Evolutionary conservation across 257 asterid species (phyloP), one percentile per base, ranked within the genome.

Genomic region (Lycium ferocissimum): DNA sequence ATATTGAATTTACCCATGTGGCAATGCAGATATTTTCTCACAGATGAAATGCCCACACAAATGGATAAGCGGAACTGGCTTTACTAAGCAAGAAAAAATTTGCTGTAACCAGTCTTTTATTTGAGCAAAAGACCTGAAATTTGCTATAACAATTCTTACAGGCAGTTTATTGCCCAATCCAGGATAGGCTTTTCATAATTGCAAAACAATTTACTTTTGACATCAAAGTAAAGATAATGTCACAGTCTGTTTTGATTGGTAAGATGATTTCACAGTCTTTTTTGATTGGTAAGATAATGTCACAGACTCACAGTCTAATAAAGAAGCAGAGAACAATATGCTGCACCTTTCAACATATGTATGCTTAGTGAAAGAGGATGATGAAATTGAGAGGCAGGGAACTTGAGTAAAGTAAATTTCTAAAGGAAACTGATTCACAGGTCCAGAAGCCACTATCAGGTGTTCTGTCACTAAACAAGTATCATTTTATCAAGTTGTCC

Each of bases 281-380:
- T 26, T 26, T 26, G 33, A 26, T 26, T 26, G 33, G 33, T 26
- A 73, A 75, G 81, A 75, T 51, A 20, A 22, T 20, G n/a, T n/a
- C n/a, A n/a, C n/a, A n/a, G n/a, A n/a, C 61, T 75, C 1, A 5
- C 43, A 76, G 45, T 76, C 81, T 22, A 76, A 76, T 63, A 22
- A 63, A 22, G 71, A 63, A 26, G 71, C 40, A 11, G 8, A 22
- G 40, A 22, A 2, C 71, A 63, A 26, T 76, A 26, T 76, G 22
- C 81, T 76, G 59, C 62, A 54, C 6, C 45, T 15, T 49, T 76
- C 81, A 51, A 76, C 63, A 76, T 75, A 6, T 49, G n/a, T 51
- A 76, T 76, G 81, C 12, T 49, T 49, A 7, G 43, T 49, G 43
- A 22, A 51, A 51, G 22, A 12, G 81, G 63, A 49, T 51, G 8